A percentile compares a stretch with the other conserved stretches of the same genome.
phyloP scores from a whole-genome alignment of 108 stramenopile genomes.

The Fragilaria radians region DNA sequence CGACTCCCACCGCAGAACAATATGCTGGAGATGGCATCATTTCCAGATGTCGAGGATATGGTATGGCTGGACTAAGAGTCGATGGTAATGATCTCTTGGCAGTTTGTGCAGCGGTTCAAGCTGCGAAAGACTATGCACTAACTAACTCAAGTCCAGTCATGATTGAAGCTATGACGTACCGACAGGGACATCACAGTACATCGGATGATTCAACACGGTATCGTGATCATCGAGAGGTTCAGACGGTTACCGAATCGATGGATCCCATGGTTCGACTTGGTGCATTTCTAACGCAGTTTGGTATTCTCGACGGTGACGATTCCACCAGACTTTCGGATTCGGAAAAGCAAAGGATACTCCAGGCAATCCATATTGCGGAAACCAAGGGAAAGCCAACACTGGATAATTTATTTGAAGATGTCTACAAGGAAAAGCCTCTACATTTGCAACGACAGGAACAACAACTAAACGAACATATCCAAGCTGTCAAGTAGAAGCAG shows the following conservation, averaged over 20 bases:
- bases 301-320: constrained; percentile 59
- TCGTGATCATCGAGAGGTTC: constrained; percentile 74
- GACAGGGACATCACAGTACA: constrained; percentile 96
- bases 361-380: constrained; percentile 89
- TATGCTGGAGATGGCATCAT: constrained; percentile 97
- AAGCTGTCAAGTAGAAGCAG: too few relatives aligned
- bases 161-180: constrained; percentile 98
- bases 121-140: constrained; percentile 71
- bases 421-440: constrained; percentile 86
- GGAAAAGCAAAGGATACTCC: constrained; percentile 69
- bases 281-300: constrained; percentile 59
- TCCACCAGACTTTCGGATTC: constrained; percentile 52
- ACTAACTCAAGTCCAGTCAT: constrained; percentile 76
- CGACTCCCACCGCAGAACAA: constrained; percentile 91
- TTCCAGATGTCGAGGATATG: constrained; percentile 87
- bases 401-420: constrained; percentile 86
- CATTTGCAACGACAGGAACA: constrained; percentile 81
- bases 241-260: constrained; percentile 37
- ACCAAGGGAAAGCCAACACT: constrained; percentile 64
- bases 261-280: constrained; percentile 82
- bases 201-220: constrained; percentile 94
- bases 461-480: too few relatives aligned
- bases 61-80: constrained; percentile 94
- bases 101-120: constrained; percentile 79
- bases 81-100: constrained; percentile 98